Evolutionary conservation across 768 basidiomycete species (phyloP).

Genomic region (Hemileccinum rubropunctum): DNA sequence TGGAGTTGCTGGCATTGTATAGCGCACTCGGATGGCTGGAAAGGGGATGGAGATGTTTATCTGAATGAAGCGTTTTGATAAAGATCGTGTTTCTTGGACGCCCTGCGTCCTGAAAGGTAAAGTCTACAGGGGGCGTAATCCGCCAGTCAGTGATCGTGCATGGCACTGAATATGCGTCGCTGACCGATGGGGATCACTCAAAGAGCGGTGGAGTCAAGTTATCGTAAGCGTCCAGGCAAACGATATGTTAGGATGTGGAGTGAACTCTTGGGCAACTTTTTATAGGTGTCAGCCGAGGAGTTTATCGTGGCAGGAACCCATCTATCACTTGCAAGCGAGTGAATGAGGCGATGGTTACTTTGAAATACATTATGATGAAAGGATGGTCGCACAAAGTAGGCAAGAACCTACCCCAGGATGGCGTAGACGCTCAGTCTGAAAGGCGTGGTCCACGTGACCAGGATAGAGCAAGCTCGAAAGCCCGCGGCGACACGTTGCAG

Average conservation of each 20-base stretch:
- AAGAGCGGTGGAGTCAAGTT: slow-evolving; percentile 1
- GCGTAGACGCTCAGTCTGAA: not conserved
- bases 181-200: slow-evolving; percentile 7
- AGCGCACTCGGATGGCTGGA: not conserved
- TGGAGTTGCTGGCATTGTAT: slow-evolving; percentile 7
- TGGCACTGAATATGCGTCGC: not conserved
- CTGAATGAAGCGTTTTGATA: not conserved
- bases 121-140: not conserved
- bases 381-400: slow-evolving; percentile 16
- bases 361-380: slow-evolving; percentile 22
- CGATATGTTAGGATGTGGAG: slow-evolving; percentile 1
- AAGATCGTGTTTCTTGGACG: not conserved
- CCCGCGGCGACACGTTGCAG: slow-evolving; percentile 18
- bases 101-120: not conserved
- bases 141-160: not conserved
- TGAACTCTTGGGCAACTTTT: slow-evolving; percentile 5
- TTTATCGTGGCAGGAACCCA: not conserved
- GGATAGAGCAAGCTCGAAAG: slow-evolving; percentile 26
- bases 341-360: slow-evolving; percentile 8
- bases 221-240: slow-evolving; percentile 12
- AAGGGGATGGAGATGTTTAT: not conserved
- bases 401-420: slow-evolving; percentile 7
- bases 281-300: slow-evolving; percentile 11
- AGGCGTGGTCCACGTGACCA: slow-evolving; percentile 16
- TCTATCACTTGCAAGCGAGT: slow-evolving; percentile 1